Base-by-base conservation (phyloP, 2,329 filamentous ascomycete species). In the Proliferodiscus dingleyae region DNA sequence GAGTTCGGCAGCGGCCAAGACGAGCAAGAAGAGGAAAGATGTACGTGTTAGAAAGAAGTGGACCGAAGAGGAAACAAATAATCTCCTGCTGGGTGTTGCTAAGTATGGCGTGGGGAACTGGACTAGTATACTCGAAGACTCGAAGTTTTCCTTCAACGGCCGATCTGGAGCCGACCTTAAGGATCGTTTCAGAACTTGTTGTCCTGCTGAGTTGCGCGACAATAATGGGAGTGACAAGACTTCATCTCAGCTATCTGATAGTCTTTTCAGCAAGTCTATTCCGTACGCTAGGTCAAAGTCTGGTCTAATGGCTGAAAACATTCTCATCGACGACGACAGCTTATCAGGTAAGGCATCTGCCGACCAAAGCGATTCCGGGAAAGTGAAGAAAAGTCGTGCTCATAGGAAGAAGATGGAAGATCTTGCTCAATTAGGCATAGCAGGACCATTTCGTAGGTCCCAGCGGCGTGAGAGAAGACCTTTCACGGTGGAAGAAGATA, bases 111-210 rank as follows among this genome's bases (percentile, higher is more conserved):
- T 84, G 7, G 81, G 80, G 29, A 80, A 77, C 55, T 84, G 80
- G 80, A 81, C 77, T 7, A 75, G 70, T 45, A 84, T 84, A 24
- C 64, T 83, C 19, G 77, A 81, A 40, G 81, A 84, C 49, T 63
- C 72, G 0, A 73, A 73, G 33, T 84, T 81, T 58, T 69, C 63
- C 9, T 84, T 84, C 65, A 79, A 81, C 55, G 72, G 71, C 13
- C 73, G 81, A 47, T 77, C 75, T 2, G 77, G 79, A 3, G 78
- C 78, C 7, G 80, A 84, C 56, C 61, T 84, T 41, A 84, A 84
- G 60, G 80, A 84, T 60, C 71, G 81, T 10, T 84, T 83, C 57
- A 72, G 80, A 40, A 84, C 80, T 3, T 83, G 80, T 58, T 83
- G 80, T 50, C 80, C 80, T 0, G 72, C 73, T 26, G 80, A 83